Percentiles rank a stretch among this genome's conserved stretches.
Evolutionary conservation across 768 basidiomycete genomes (phyloP).

Genomic region (Cyclocybe cylindracea): DNA sequence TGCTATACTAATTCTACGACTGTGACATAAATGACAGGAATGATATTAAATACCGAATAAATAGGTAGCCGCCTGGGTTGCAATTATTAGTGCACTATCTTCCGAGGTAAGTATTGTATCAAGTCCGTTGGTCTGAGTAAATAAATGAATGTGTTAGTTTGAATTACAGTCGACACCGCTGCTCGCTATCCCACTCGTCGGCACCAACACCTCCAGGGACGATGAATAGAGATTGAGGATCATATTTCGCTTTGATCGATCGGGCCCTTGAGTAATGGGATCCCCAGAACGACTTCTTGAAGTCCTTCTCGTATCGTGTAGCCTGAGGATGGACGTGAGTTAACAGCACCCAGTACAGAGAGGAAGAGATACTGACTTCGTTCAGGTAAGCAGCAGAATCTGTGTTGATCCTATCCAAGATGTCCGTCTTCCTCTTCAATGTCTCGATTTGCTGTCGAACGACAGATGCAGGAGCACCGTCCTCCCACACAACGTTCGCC

Average conservation of each 20-base stretch:
- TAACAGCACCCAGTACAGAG: not conserved
- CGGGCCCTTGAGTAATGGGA: constrained; percentile 39
- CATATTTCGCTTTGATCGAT: constrained; percentile 45
- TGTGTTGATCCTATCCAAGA: constrained; percentile 27
- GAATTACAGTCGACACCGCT: constrained; percentile 22
- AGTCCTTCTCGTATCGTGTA: constrained; percentile 40
- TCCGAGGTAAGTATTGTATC: too few relatives aligned
- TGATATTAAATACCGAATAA: too few relatives aligned
- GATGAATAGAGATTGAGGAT: constrained; percentile 45
- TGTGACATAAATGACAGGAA: too few relatives aligned
- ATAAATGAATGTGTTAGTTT: too few relatives aligned
- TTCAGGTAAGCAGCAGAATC: constrained; percentile 49
- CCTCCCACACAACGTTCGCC: constrained; percentile 24
- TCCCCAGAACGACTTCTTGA: constrained; percentile 47
- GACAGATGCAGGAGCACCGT: constrained; percentile 22
- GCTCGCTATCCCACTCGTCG: constrained; percentile 44
- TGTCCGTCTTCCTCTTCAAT: constrained; percentile 19
- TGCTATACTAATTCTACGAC: too few relatives aligned
- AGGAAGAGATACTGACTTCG: constrained; percentile 35
- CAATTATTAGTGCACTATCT: too few relatives aligned
- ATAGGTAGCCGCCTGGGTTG: too few relatives aligned
- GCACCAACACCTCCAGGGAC: constrained; percentile 49
- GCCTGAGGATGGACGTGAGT: constrained; percentile 31
- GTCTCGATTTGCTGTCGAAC: constrained; percentile 17
- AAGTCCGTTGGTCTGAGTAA: too few relatives aligned